Evolutionary conservation across 2,329 filamentous ascomycete genomes (phyloP), one percentile per base, ranked within the genome.

Genomic region (Hymenoscyphus repandus): DNA sequence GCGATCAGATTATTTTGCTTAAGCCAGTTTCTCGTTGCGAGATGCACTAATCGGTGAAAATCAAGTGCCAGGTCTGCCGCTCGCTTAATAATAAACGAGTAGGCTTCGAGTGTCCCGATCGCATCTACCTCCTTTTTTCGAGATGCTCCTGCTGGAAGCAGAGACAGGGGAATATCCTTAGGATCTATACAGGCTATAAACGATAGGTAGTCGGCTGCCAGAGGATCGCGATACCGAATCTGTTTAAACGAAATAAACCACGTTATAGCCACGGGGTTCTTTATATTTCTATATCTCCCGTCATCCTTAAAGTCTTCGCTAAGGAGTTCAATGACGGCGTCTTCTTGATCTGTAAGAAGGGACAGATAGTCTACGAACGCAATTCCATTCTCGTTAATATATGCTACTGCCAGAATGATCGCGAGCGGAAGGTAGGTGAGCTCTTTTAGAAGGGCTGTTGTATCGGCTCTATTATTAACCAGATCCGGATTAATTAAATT

Each of bases 11-110:
- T 15, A 3, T 47, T 7, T 15, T 47, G 1, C 13, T 20, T 15
- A 31, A 47, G 45, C 45, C 34, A 47, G 45, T 47, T 47, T 12
- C 45, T 3, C 2, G 45, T 39, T 32, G 34, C 45, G 34, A 47
- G 45, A 38, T 47, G 45, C 9, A 47, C 45, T 27, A 47, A 33
- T 7, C 45, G 45, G 20, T 47, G 45, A 7, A 47, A 7, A 39
- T 47, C 45, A 31, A 38, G n/a, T 6, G 34, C 33, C 5, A 27
- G 33, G 33, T 39, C 34, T 17, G 18, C 17, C 34, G 33, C 15
- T 6, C 20, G 33, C 33, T 39, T 38, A 22, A 15, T 22, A 45
- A 45, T 45, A 36, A 45, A 45, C 17, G 43, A 34, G 43, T 45
- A 45, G 3, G 45, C 33, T 3, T 38, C 18, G 13, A 47, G 34